Base-by-base conservation (phyloP, 257 asterid genomes). In the Salvia rosmarinus region DNA sequence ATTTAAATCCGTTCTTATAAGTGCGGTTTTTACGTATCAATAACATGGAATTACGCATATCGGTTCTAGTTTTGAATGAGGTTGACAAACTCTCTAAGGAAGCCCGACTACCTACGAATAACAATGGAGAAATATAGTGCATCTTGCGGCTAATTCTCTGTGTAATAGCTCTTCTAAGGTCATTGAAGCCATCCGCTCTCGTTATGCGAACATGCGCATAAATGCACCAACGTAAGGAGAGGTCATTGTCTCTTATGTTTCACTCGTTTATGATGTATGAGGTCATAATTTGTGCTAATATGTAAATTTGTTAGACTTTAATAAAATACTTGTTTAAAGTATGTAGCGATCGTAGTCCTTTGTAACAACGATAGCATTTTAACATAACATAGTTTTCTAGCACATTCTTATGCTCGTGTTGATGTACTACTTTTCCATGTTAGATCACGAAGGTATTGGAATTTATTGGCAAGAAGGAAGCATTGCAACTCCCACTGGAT, bases 81-180 rank as follows among this genome's bases (percentile, higher is more conserved):
- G n/a, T n/a, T n/a, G n/a, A n/a, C n/a, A n/a, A n/a, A n/a, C n/a
- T n/a, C n/a, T n/a, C n/a, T n/a, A n/a, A n/a, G n/a, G n/a, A n/a
- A n/a, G n/a, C n/a, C n/a, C n/a, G n/a, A n/a, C n/a, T n/a, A n/a
- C n/a, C n/a, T n/a, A n/a, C n/a, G n/a, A n/a, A n/a, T n/a, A n/a
- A n/a, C n/a, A n/a, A n/a, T n/a, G n/a, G n/a, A n/a, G n/a, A n/a
- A n/a, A n/a, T n/a, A n/a, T n/a, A n/a, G n/a, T n/a, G 73, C 92
- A 23, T 91, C 96, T 34, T 94, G 99, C 91, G 97, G 47, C 87
- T 94, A 76, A 88, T 94, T 56, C 81, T 91, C 40, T 94, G 99
- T 89, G 97, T 80, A 94, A 91, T 85, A 91, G 97, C 84, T 94
- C 97, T 79, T 94, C 99, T 66, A 91, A 88, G 81, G 99, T 94